phyloP scores from a whole-genome alignment of 768 basidiomycete species.

The Termitomyces sp. region DNA sequence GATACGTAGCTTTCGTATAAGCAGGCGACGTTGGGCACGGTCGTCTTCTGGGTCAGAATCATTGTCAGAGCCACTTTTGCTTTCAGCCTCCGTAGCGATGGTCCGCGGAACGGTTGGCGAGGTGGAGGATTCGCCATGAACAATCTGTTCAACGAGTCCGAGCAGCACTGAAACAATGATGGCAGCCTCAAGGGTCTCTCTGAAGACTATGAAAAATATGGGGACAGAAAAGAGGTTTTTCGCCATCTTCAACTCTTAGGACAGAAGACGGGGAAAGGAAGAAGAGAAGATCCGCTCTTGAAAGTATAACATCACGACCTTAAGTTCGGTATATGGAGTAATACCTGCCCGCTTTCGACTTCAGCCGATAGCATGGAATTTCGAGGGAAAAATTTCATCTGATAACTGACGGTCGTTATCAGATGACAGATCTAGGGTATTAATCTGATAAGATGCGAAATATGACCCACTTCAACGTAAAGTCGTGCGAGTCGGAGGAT shows the following conservation, averaged over 20 bases:
- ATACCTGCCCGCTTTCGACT: background rate
- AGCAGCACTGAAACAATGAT: constrained; percentile 93
- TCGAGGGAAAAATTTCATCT: constrained; percentile 10
- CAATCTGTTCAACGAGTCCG: constrained; percentile 85
- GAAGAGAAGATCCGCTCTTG: background rate
- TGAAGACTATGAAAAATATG: constrained; percentile 95
- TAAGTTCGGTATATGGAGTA: background rate
- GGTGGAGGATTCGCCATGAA: constrained; percentile 32
- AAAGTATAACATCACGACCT: background rate
- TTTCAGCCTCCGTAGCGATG: constrained; percentile 13
- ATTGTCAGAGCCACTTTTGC: constrained; percentile 22
- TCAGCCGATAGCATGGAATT: background rate
- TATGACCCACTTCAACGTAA: background rate
- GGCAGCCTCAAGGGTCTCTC: constrained; percentile 89
- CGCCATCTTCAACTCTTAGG: constrained; percentile 43
- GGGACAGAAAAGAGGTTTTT: constrained; percentile 81
- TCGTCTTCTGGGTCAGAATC: constrained; percentile 21
- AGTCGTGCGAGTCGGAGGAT: background rate
- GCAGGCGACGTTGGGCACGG: constrained; percentile 28
- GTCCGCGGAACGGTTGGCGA: constrained; percentile 11
- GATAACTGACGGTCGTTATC: constrained; percentile 21
- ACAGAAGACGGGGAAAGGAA: constrained; percentile 8
- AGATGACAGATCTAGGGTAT: constrained; percentile 19
- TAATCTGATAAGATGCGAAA: constrained; percentile 30
- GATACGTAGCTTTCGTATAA: constrained; percentile 65